phyloP scores from a whole-genome alignment of 495 filamentous ascomycete genomes.

The Talaromyces trachyspermus region DNA sequence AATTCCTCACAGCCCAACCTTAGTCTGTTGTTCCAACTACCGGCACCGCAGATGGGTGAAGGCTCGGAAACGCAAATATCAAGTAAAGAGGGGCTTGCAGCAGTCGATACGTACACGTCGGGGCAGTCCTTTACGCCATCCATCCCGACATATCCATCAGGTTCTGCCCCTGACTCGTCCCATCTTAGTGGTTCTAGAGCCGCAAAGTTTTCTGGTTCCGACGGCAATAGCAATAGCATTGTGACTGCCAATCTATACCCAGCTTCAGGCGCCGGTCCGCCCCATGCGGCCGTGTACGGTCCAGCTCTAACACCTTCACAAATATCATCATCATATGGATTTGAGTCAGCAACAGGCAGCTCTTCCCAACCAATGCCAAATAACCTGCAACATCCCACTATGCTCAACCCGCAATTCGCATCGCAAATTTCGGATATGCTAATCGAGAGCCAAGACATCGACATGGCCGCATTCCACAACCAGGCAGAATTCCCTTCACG shows the following conservation, averaged over 20 bases:
- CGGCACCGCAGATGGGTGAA: constrained; percentile 20
- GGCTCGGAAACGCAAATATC: constrained; percentile 1
- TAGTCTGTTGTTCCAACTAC: constrained; percentile 62
- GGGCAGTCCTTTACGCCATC: background rate
- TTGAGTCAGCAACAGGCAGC: background rate
- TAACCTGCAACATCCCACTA: background rate
- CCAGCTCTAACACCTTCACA: background rate
- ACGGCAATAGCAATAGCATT: background rate
- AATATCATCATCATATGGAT: background rate
- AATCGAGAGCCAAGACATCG: constrained; percentile 65
- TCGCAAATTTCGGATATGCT: constrained; percentile 42
- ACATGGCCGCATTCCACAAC: constrained; percentile 45
- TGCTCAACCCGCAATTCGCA: background rate
- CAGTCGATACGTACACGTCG: background rate
- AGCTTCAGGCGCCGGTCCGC: constrained; percentile 6
- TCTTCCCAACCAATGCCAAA: background rate
- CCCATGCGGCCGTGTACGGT: background rate
- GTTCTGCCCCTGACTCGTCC: background rate
- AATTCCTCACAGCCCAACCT: constrained; percentile 75
- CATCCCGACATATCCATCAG: background rate
- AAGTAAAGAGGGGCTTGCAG: background rate
- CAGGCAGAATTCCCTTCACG: constrained; percentile 36
- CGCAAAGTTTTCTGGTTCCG: background rate
- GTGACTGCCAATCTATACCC: background rate
- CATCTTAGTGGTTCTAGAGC: background rate